Base-by-base conservation (phyloP, 257 asterid genomes). In the Primulina tabacum region DNA sequence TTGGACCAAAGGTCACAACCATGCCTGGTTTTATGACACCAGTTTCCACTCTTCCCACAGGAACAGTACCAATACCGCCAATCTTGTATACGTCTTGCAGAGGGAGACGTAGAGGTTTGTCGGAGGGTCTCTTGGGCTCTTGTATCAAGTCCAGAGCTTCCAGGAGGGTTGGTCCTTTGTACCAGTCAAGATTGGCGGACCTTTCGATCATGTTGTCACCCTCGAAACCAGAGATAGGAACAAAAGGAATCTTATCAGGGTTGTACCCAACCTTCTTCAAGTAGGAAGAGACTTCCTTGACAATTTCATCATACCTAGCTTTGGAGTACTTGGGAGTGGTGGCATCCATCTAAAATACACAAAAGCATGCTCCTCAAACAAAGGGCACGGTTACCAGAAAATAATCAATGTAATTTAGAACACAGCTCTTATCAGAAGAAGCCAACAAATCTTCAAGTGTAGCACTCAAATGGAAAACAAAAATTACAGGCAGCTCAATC, bases 261-360 rank as follows among this genome's bases (percentile, higher is more conserved):
- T 80, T 80, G 84, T 80, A 76, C 14, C 84, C 84, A 37, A 80
- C 84, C 73, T 80, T 80, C 79, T 80, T 80, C 66, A 80, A 20
- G 72, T 80, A 80, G 62, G 85, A 81, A 17, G 85, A 81, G 60
- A 81, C 85, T 71, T 81, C 85, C 82, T 81, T 81, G 0, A 81
- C 78, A 35, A 81, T 81, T 81, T 81, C 85, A 21, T 81, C 85
- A 6, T 74, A 81, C 71, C 85, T 81, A 5, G 80, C 55, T 73
- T 81, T 80, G n/a, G 82, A 80, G 80, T 80, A 80, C 55, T 77
- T 80, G 59, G 85, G 85, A 8, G 85, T 80, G 35, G 85, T 80
- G 16, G 85, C 85, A 74, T 80, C 85, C 85, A 80, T 80, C 85
- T 80, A 32, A 6, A 21, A 29, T 56, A 65, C 57, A 33, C n/a